phyloP scores from a whole-genome alignment of 768 basidiomycete genomes.

The Hygrophorus russula region DNA sequence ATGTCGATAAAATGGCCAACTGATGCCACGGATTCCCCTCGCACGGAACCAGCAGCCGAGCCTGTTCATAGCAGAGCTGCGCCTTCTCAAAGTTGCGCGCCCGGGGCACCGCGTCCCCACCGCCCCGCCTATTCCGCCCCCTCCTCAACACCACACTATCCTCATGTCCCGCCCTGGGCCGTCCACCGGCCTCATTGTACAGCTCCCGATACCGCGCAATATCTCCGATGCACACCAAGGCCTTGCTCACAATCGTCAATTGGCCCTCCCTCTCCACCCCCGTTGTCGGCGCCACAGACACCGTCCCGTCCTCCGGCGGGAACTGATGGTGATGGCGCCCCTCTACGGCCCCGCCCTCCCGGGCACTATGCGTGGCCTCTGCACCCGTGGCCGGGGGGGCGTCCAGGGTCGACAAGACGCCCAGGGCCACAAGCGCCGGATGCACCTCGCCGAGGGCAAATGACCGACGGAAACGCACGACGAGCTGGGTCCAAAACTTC shows the following conservation, averaged over 20 bases:
- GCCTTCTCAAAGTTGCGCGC: slow-evolving; percentile 66
- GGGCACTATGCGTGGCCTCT: slow-evolving; percentile 11
- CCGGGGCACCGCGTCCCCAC: slow-evolving; percentile 39
- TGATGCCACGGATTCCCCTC: slow-evolving; percentile 96
- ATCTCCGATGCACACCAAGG: slow-evolving; percentile 86
- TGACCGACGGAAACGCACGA: slow-evolving; percentile 61
- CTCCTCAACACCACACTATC: slow-evolving; percentile 33
- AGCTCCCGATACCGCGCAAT: slow-evolving; percentile 89
- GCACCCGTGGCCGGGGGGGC: slow-evolving; percentile 13
- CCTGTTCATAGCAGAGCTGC: slow-evolving; percentile 76
- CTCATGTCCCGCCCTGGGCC: slow-evolving; percentile 59
- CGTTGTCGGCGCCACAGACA: slow-evolving; percentile 27
- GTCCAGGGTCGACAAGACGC: slow-evolving; percentile 33
- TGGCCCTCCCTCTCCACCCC: slow-evolving; percentile 46
- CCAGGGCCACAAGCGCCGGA: slow-evolving; percentile 44
- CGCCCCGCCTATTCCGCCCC: slow-evolving; percentile 35
- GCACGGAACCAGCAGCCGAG: slow-evolving; percentile 67
- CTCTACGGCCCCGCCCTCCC: slow-evolving; percentile 16
- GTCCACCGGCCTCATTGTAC: slow-evolving; percentile 64
- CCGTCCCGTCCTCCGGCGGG: slow-evolving; percentile 40
- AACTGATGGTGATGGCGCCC: slow-evolving; percentile 55
- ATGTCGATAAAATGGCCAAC: slow-evolving; percentile 84
- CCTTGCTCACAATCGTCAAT: slow-evolving; percentile 75
- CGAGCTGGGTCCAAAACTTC: slow-evolving; percentile 79
- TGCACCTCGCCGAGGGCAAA: slow-evolving; percentile 61